Conservation (phyloP, 176 grass and related monocot genomes). For the Guadua angustifolia region DNA sequence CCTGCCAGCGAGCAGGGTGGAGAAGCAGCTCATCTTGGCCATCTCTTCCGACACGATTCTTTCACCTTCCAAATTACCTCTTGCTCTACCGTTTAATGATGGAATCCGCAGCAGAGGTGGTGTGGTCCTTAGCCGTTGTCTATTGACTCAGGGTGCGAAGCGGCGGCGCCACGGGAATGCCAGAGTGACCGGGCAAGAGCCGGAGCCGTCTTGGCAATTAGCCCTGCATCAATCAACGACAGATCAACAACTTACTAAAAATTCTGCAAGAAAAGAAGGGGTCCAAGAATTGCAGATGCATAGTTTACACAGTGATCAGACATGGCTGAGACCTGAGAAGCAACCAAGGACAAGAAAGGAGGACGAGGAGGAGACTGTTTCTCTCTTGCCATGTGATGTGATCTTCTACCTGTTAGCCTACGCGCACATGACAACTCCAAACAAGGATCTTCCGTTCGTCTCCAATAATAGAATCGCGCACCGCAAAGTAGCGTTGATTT, state of each 20-base stretch:
- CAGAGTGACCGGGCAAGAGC: constrained; percentile 66
- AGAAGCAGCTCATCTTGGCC: constrained; percentile 81
- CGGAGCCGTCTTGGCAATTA: constrained; percentile 50
- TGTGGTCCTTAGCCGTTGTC: constrained; percentile 71
- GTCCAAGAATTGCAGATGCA: background rate
- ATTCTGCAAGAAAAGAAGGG: background rate
- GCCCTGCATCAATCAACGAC: constrained; percentile 48
- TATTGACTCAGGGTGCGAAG: constrained; percentile 65
- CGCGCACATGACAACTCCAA: background rate
- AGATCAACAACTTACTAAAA: background rate
- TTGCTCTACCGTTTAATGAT: background rate
- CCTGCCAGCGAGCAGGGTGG: constrained; percentile 57
- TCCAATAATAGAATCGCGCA: background rate
- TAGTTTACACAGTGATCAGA: background rate
- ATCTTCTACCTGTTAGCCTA: background rate
- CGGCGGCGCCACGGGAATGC: constrained; percentile 54
- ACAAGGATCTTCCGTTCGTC: background rate
- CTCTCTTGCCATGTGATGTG: background rate
- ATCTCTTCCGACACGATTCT: constrained; percentile 35
- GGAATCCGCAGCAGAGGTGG: background rate
- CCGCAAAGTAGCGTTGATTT: background rate
- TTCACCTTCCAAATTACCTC: background rate
- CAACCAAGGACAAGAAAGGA: background rate
- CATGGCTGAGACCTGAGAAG: background rate
- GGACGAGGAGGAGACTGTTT: background rate